Base-by-base conservation (phyloP, 129 eudicot genomes). In the Solidago caesia region DNA sequence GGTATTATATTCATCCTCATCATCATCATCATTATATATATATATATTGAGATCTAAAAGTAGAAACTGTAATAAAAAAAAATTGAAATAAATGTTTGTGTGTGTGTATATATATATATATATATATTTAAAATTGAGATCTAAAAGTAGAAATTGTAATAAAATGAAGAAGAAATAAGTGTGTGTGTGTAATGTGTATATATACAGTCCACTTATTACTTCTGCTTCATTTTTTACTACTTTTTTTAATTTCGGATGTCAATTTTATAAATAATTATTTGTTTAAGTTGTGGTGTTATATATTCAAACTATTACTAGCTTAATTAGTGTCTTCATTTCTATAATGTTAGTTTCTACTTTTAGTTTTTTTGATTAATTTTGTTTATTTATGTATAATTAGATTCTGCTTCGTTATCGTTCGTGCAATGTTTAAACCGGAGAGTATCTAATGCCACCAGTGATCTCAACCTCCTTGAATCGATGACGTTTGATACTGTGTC, bases 401-500 rank as follows among this genome's bases (percentile, higher is more conserved):
- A 90, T 80, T 93, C 97, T 42, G 97, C 96, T 26, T 93, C 98
- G 2, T 72, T 89, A 8, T 88, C 92, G 6, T 90, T 93, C 73
- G 82, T 88, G 46, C 96, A 85, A 82, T 75, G 91, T 70, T 77
- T 93, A 44, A 90, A 88, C 29, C 86, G 84, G 46, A 79, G 97
- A 43, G 96, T 88, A 11, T 81, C 88, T 6, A 70, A 91, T 63
- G 82, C 88, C 59, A 84, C 84, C 52, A 72, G 77, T 44, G 96
- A 93, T 66, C 88, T 93, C 71, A 88, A 86, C 75, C 78, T 88
- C 77, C 91, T 93, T 9, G 97, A 93, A 55, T 88, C 98, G 11
- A 93, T 93, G 98, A 64, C 97, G 0, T 83, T 80, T 2, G 92
- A 85, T 9, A 88, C 98, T 9, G 98, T 93, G 75, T 93, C 98